Percentiles rank a stretch among this genome's conserved stretches.
These are phyloP conservation scores for Tagetes erecta DNA, from an alignment of 129 eudicot genomes.

Conservation along the genomic window DNA sequence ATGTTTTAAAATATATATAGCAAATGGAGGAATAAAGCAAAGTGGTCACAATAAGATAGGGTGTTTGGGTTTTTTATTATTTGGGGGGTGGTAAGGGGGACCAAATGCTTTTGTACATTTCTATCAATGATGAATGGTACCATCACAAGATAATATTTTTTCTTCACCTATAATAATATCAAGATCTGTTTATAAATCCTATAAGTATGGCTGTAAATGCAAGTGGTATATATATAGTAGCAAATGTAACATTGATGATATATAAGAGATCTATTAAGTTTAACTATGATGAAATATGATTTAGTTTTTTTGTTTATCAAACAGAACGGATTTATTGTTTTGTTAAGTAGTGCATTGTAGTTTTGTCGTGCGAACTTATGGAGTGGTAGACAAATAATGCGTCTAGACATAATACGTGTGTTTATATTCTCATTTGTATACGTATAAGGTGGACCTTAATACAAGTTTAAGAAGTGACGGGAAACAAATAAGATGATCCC, in stretches of 20 bases:
- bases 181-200: background rate
- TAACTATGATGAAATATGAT: too few species aligned
- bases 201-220: background rate
- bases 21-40: conserved; percentile 27
- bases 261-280: too few species aligned
- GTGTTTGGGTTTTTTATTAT: too few species aligned
- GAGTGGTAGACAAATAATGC: background rate
- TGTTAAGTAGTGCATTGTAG: too few species aligned
- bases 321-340: too few species aligned
- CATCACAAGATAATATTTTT: background rate
- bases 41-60: conserved; percentile 30
- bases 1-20: background rate
- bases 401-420: background rate
- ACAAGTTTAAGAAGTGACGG: background rate
- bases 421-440: background rate
- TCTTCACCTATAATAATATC: background rate
- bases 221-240: background rate
- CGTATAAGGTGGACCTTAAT: background rate
- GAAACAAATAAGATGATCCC: background rate
- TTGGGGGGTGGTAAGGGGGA: conserved; percentile 16
- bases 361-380: too few species aligned
- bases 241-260: background rate
- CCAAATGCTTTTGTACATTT: conserved; percentile 30
- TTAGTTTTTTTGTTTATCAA: too few species aligned
- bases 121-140: conserved; percentile 18